Percentiles rank a stretch among this genome's conserved stretches.
Conservation (phyloP, 2,329 filamentous ascomycete genomes). For the Aspergillus brasiliensis region DNA sequence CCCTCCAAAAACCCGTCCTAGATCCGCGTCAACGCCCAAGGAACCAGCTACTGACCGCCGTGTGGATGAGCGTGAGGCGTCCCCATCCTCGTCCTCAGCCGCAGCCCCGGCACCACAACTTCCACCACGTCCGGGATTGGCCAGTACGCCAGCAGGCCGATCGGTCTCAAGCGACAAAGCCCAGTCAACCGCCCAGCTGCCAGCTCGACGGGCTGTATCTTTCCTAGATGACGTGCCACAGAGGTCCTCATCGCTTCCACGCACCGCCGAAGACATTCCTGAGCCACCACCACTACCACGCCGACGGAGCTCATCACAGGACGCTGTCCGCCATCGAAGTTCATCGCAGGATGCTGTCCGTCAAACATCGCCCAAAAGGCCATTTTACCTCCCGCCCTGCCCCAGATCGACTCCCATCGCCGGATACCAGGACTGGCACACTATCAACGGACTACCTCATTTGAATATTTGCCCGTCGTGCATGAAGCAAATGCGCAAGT, state of each 20-base stretch:
- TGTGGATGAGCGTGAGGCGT: background rate
- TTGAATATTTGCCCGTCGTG: constrained; percentile 85
- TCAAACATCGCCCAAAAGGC: constrained; percentile 19
- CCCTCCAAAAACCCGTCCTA: background rate
- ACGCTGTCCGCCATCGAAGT: constrained; percentile 12
- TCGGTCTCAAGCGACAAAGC: constrained; percentile 14
- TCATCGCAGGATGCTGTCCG: constrained; percentile 17
- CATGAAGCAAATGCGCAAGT: constrained; percentile 70
- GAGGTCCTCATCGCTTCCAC: constrained; percentile 9
- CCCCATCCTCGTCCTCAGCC: background rate
- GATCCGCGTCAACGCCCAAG: background rate
- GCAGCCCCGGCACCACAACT: background rate
- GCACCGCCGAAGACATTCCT: constrained; percentile 8
- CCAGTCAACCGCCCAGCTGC: constrained; percentile 8
- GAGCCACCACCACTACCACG: constrained; percentile 10
- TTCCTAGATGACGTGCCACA: constrained; percentile 19
- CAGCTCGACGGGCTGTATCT: constrained; percentile 22
- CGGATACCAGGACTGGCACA: constrained; percentile 78
- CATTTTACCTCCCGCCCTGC: constrained; percentile 63
- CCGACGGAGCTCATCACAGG: constrained; percentile 17
- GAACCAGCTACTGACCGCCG: background rate
- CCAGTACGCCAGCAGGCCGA: constrained; percentile 6
- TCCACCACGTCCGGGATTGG: constrained; percentile 1
- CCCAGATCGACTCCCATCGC: constrained; percentile 64
- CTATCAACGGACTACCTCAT: constrained; percentile 67